Base-by-base conservation (phyloP, 768 basidiomycete species). In the Amanita jacksonii region DNA sequence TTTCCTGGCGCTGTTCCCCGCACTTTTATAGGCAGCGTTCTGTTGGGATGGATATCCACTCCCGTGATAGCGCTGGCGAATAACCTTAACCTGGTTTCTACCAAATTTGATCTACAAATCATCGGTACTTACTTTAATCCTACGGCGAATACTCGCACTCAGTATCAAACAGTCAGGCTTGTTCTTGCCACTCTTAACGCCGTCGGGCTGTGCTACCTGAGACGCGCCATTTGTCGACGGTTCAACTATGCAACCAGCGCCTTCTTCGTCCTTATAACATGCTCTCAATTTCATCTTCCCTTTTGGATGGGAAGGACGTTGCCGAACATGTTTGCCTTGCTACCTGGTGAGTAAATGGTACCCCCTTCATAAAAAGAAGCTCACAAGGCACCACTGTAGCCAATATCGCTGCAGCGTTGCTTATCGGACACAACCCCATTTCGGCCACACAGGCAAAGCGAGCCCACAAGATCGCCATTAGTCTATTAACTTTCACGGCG, bases 251-350 rank as follows among this genome's bases (percentile, higher is more conserved):
- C 60, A 3, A 71, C 80, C 0, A 67, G 77, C 10, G 54, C 70
- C 12, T 69, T 76, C 53, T 94, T 82, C 57, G 60, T 74, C 1
- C 49, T 92, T 0, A 57, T 96, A n/a, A 78, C 79, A 3, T 70
- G 77, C 51, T 77, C 82, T 0, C 91, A 94, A 56, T 98, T 96
- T 56, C 96, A 98, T 57, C 57, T 93, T 4, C 81, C 81, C 5
- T 99, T 89, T 59, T 98, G 90, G 82, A 87, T 91, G 70, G 81
- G 91, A 2, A 66, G 96, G 43, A 96, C 94, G 0, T 62, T 98
- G 5, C 94, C 96, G 1, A 99, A 98, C 59, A 94, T 91, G 81
- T 80, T 92, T 49, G 91, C 91, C 3, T 63, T 92, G 13, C 66
- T 85, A 2, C 77, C 81, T 35, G 86, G 91, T 93, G 49, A 18